Base-by-base conservation (phyloP, 495 filamentous ascomycete genomes). In the Haplographium delicatum region DNA sequence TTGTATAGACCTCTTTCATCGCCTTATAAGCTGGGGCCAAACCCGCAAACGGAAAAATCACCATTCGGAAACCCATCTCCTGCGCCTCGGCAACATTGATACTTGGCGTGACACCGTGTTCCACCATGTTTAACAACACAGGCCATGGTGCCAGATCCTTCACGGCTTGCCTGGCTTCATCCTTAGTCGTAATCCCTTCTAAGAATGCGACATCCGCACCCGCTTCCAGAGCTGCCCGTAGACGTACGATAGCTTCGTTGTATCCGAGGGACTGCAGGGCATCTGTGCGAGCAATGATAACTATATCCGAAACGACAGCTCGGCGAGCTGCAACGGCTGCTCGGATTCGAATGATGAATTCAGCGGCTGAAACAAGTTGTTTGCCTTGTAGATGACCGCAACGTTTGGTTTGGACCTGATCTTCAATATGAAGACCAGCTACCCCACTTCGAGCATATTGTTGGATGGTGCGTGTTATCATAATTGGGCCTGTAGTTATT, bases 351-450 rank as follows among this genome's bases (percentile, higher is more conserved):
- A 66, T 68, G 6, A 74, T 56, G 58, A 74, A 87, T 18, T 72
- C 71, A 0, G 75, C 70, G 0, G 56, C 50, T 19, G 58, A 40
- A 35, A 86, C 82, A 9, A 86, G 68, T 40, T 75, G 69, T 58
- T 88, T 88, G 27, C 80, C 77, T 0, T 60, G 60, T 2, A 84
- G 66, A 41, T 83, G 79, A 0, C 80, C 81, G 57, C 80, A 83
- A 1, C 80, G 80, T 61, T 87, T 87, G 42, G 72, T 78, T 46
- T 69, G 66, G 22, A 85, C 73, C 55, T 87, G 82, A 65, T 87
- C 84, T 66, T 88, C 84, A 50, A 87, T 77, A 50, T 87, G 82
- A 47, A 87, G 70, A 8, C 73, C 84, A 2, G 83, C 83, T 0
- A 86, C 80, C n/a, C 81, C 81, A 11, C 77, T 72, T 15, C 73